These are phyloP conservation scores for Scleroderma citrinum DNA, from an alignment of 768 basidiomycete genomes.

Conservation along the genomic window DNA sequence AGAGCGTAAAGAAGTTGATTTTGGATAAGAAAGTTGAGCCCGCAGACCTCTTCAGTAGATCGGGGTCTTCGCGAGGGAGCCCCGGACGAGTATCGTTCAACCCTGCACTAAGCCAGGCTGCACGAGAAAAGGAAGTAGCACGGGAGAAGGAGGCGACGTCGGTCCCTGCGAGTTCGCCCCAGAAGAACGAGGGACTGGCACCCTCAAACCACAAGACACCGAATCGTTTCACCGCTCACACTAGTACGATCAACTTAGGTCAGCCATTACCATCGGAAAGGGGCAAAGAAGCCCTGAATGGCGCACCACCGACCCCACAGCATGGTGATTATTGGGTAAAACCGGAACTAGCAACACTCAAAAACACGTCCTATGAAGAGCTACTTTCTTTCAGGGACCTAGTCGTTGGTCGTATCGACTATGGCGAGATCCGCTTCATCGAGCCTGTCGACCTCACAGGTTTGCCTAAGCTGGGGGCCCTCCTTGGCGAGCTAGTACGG, in stretches of 20 bases:
- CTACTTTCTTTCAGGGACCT: slow-evolving; percentile 70
- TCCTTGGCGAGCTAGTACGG: slow-evolving; percentile 81
- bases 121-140: slow-evolving; percentile 65
- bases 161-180: slow-evolving; percentile 10
- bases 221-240: slow-evolving; percentile 37
- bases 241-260: slow-evolving; percentile 25
- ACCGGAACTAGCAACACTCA: slow-evolving; percentile 70
- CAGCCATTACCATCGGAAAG: slow-evolving; percentile 22
- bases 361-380: slow-evolving; percentile 65
- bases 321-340: slow-evolving; percentile 92
- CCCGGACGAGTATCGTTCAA: slow-evolving; percentile 60
- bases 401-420: slow-evolving; percentile 86
- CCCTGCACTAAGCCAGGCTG: slow-evolving; percentile 67
- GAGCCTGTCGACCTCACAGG: slow-evolving; percentile 85
- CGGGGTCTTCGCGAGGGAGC: slow-evolving; percentile 31
- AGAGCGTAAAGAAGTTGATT: slow-evolving; percentile 91
- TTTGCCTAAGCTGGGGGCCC: slow-evolving; percentile 67
- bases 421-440: slow-evolving; percentile 79
- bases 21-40: slow-evolving; percentile 81
- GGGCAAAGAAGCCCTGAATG: slow-evolving; percentile 17
- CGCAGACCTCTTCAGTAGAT: slow-evolving; percentile 57
- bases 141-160: slow-evolving; percentile 29
- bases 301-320: slow-evolving; percentile 35
- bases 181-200: slow-evolving; percentile 30
- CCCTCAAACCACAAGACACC: slow-evolving; percentile 34